A percentile compares a stretch with the other conserved stretches of the same genome.
phyloP scores from a whole-genome alignment of 768 basidiomycete species.

The Termitomyces sp. region DNA sequence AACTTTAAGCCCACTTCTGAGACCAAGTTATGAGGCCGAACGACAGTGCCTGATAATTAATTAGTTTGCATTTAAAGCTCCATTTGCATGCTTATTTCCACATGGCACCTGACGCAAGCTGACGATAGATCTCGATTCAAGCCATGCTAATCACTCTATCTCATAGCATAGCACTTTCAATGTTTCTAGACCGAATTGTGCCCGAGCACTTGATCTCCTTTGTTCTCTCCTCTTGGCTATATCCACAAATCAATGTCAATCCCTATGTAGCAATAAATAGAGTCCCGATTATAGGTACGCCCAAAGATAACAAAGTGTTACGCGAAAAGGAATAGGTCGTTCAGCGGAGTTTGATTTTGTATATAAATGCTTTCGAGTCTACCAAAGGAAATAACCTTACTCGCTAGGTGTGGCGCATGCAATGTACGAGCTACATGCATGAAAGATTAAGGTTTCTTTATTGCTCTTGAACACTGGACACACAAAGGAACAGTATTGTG shows the following conservation, averaged over 20 bases:
- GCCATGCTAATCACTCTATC: constrained; percentile 48
- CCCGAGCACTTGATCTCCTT: background rate
- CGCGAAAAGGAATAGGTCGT: constrained; percentile 13
- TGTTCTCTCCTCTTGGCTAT: background rate
- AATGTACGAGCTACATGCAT: background rate
- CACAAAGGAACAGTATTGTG: background rate
- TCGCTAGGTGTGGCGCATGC: constrained; percentile 15
- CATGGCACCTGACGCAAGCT: background rate
- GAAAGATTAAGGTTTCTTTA: background rate
- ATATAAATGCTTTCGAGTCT: constrained; percentile 14
- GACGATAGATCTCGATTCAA: constrained; percentile 34
- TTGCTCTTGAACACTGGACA: background rate
- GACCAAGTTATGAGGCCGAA: constrained; percentile 1
- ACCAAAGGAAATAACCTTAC: constrained; percentile 15
- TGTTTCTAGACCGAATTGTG: constrained; percentile 15
- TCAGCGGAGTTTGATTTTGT: constrained; percentile 19
- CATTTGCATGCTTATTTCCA: constrained; percentile 8
- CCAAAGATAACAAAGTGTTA: background rate
- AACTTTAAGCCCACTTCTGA: background rate
- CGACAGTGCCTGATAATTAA: constrained; percentile 18
- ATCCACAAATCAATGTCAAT: background rate
- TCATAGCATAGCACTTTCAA: constrained; percentile 39
- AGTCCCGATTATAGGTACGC: background rate
- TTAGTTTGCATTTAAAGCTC: constrained; percentile 17
- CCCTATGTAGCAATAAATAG: background rate